These are phyloP conservation scores for Crithidia fasciculata DNA, from an alignment of 208 protist genomes.

Conservation along the genomic window DNA sequence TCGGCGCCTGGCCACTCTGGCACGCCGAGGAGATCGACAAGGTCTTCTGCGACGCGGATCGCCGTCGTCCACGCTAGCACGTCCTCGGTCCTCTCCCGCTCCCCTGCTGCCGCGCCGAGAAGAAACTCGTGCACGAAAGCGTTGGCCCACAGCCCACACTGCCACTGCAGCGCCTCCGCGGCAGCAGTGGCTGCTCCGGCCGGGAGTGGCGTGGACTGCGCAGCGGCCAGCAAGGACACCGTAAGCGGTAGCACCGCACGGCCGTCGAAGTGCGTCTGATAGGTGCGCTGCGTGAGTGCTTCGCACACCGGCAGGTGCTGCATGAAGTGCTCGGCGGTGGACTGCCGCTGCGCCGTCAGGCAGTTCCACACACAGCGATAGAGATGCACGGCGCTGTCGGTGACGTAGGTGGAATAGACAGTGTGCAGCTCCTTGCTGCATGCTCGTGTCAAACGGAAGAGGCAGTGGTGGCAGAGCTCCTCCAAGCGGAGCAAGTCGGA, in stretches of 20 bases:
- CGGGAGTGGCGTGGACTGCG: conserved; percentile 65
- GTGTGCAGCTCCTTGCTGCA: conserved; percentile 35
- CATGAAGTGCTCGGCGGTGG: conserved; percentile 55
- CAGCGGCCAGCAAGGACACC: conserved; percentile 64
- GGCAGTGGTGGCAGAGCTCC: conserved; percentile 65
- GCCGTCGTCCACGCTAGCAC: conserved; percentile 36
- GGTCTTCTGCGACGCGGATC: conserved; percentile 71
- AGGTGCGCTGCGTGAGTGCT: conserved; percentile 41
- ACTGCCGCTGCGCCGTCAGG: conserved; percentile 53
- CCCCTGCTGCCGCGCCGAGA: conserved; percentile 12
- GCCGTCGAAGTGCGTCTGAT: conserved; percentile 37
- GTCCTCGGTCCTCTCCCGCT: conserved; percentile 44
- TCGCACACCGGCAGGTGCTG: conserved; percentile 49
- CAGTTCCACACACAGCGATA: conserved; percentile 79
- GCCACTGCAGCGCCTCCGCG: conserved; percentile 54
- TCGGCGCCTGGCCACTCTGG: conserved; percentile 83
- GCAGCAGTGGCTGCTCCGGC: conserved; percentile 17
- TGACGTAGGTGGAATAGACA: conserved; percentile 67
- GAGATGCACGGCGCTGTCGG: conserved; percentile 54
- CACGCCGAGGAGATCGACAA: conserved; percentile 66
- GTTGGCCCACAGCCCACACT: conserved; percentile 60
- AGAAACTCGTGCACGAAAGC: conserved; percentile 56
- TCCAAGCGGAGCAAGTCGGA: conserved; percentile 75
- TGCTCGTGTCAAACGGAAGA: conserved; percentile 54
- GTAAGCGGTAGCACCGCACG: conserved; percentile 67